These are phyloP conservation scores for Aquilaria agallochum DNA, from an alignment of 441 rosid genomes.

Conservation along the genomic window DNA sequence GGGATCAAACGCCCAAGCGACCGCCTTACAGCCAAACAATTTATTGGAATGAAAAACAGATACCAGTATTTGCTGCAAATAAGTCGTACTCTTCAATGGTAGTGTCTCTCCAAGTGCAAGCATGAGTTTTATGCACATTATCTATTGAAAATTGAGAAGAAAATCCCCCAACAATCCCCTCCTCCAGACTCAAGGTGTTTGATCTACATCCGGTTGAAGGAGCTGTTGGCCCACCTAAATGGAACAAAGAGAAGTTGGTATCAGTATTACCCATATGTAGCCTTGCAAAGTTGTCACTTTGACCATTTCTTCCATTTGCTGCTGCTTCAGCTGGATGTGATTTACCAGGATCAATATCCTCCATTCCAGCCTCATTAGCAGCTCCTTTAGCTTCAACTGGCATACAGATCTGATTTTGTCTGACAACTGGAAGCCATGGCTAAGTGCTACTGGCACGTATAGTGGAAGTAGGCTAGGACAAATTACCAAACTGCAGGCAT, in stretches of 20 bases:
- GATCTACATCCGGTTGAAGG: conserved; percentile 45
- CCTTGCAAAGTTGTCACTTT: conserved; percentile 25
- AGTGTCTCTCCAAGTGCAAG: conserved; percentile 44
- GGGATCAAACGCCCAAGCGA: too few relatives aligned
- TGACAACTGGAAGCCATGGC: conserved; percentile 34
- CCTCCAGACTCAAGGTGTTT: conserved; percentile 34
- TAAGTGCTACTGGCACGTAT: conserved; percentile 50
- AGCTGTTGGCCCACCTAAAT: conserved; percentile 81
- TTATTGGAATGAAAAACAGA: conserved; percentile 63
- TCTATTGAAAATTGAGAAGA: conserved; percentile 48
- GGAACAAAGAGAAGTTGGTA: conserved; percentile 79
- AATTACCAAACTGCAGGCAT: conserved; percentile 64
- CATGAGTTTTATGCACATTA: conserved; percentile 36
- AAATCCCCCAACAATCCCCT: conserved; percentile 36
- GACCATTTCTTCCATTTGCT: conserved; percentile 28
- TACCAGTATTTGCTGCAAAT: conserved; percentile 73
- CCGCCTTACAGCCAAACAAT: conserved; percentile 12
- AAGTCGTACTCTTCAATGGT: conserved; percentile 76
- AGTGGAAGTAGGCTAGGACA: conserved; percentile 45
- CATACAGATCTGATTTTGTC: conserved; percentile 33
- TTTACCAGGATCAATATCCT: conserved; percentile 21
- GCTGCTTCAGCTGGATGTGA: conserved; percentile 22
- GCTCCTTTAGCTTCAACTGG: conserved; percentile 23
- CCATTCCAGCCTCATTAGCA: conserved; percentile 25
- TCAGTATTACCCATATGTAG: conserved; percentile 27